Evolutionary conservation across 2,329 filamentous ascomycete genomes (phyloP).

Genomic region (Tolypocladium ophioglossoides): DNA sequence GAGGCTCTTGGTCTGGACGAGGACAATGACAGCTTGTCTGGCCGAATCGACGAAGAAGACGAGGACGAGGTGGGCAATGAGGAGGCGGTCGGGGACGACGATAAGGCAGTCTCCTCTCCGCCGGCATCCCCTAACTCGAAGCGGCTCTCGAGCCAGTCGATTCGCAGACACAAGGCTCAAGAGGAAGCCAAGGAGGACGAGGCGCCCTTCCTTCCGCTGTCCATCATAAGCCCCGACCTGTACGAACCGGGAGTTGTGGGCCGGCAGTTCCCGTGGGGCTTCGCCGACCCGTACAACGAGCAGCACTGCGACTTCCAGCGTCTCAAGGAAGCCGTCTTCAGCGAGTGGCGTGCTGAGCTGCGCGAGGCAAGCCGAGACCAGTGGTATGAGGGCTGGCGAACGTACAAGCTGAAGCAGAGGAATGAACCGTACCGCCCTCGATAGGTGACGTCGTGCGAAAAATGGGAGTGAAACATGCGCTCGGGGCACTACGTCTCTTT

Average conservation of each 20-base stretch:
- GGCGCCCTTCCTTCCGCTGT: constrained; percentile 70
- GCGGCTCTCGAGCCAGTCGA: constrained; percentile 34
- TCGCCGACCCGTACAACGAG: constrained; percentile 84
- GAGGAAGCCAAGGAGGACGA: constrained; percentile 40
- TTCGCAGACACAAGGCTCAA: constrained; percentile 33
- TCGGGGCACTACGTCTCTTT: background rate
- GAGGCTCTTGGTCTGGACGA: constrained; percentile 78
- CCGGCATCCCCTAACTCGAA: constrained; percentile 29
- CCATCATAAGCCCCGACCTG: constrained; percentile 85
- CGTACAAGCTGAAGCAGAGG: constrained; percentile 49
- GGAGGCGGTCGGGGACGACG: constrained; percentile 15
- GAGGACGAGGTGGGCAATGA: constrained; percentile 42
- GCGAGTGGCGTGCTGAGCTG: constrained; percentile 84
- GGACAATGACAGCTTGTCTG: constrained; percentile 50
- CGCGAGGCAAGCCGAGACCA: constrained; percentile 82
- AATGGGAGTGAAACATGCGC: background rate
- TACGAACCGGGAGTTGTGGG: constrained; percentile 75
- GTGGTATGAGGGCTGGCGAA: constrained; percentile 96
- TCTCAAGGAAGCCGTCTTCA: constrained; percentile 85
- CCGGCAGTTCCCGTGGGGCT: constrained; percentile 91
- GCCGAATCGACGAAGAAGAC: constrained; percentile 46
- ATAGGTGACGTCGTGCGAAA: constrained; percentile 11
- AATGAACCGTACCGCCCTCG: constrained; percentile 27
- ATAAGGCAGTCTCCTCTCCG: constrained; percentile 18
- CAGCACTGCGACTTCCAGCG: constrained; percentile 90